Percentiles rank a stretch among this genome's conserved stretches.
These are phyloP conservation scores for Colletotrichum agaves DNA, from an alignment of 2,329 filamentous ascomycete species.

Conservation along the genomic window DNA sequence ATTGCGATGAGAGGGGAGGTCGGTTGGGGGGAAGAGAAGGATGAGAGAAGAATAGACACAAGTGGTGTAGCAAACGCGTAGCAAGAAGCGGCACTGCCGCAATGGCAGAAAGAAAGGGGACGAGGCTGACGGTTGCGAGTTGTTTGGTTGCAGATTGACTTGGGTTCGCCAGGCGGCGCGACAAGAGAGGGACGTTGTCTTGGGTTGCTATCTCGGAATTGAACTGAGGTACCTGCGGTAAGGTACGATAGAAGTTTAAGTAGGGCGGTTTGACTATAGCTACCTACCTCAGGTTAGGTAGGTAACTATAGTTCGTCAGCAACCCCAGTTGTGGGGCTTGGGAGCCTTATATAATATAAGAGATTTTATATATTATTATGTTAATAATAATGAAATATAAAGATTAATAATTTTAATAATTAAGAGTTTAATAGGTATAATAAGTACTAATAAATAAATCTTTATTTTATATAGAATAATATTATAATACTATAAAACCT, in stretches of 20 bases:
- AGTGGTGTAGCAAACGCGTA: background rate
- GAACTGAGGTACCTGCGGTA: background rate
- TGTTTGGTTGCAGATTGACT: constrained; percentile 17
- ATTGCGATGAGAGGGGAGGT: background rate
- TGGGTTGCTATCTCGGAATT: constrained; percentile 17
- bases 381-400: too few species aligned
- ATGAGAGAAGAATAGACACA: background rate
- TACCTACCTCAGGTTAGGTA: background rate
- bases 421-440: too few species aligned
- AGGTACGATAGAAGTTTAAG: background rate
- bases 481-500: too few species aligned
- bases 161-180: background rate
- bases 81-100: constrained; percentile 20
- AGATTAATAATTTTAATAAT: too few species aligned
- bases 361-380: too few species aligned
- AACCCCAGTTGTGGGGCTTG: too few species aligned
- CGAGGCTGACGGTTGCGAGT: constrained; percentile 1
- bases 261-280: background rate
- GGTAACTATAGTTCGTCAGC: too few species aligned
- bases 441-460: too few species aligned
- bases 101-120: background rate
- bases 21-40: background rate
- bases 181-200: constrained; percentile 10
- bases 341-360: too few species aligned
- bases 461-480: too few species aligned